phyloP scores from a whole-genome alignment of 352 stramenopile genomes.

The Thalassiosira allenii region DNA sequence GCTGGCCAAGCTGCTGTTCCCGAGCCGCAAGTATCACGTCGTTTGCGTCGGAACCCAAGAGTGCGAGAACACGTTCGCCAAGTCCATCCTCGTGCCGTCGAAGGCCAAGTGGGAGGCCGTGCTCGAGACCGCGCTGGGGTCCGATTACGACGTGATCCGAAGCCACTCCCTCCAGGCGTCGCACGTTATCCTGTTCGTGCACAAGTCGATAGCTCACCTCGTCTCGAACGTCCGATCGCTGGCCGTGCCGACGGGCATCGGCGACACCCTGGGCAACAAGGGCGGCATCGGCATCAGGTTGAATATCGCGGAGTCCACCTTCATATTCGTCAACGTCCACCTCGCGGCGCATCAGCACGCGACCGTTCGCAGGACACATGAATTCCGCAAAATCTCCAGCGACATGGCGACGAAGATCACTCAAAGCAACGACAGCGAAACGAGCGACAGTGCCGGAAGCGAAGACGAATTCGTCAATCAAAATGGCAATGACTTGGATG shows the following conservation, averaged over 20 bases:
- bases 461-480: background rate
- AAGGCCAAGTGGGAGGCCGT: constrained; percentile 90
- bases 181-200: constrained; percentile 88
- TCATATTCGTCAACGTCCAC: constrained; percentile 91
- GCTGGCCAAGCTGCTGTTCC: constrained; percentile 81
- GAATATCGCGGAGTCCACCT: constrained; percentile 86
- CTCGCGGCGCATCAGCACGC: constrained; percentile 91
- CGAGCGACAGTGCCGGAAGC: background rate
- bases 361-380: constrained; percentile 87
- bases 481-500: background rate
- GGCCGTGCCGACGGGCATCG: constrained; percentile 89
- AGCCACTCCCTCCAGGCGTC: constrained; percentile 89
- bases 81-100: constrained; percentile 89
- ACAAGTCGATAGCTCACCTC: constrained; percentile 87
- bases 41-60: constrained; percentile 91
- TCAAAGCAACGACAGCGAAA: background rate
- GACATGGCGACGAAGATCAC: constrained; percentile 29
- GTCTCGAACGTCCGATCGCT: constrained; percentile 88
- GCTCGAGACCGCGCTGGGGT: constrained; percentile 65
- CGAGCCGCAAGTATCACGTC: constrained; percentile 89
- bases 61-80: constrained; percentile 91
- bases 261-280: constrained; percentile 89
- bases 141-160: constrained; percentile 87
- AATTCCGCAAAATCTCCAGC: constrained; percentile 82
- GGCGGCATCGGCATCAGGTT: constrained; percentile 90